A percentile compares a stretch with the other conserved stretches of the same genome.
These are phyloP conservation scores for Pythium graminicola DNA, from an alignment of 352 stramenopile genomes.

Conservation along the genomic window DNA sequence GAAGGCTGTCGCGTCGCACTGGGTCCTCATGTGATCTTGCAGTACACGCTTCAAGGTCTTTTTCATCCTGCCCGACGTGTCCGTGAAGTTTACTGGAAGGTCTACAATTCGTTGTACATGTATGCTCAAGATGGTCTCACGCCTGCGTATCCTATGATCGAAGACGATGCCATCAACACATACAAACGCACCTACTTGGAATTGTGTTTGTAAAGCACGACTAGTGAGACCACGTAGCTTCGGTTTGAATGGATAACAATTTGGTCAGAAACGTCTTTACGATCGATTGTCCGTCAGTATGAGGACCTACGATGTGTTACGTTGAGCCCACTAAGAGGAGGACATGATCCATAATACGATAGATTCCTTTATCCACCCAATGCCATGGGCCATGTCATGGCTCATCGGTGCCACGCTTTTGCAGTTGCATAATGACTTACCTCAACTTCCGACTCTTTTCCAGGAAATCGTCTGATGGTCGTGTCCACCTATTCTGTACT, in stretches of 20 bases:
- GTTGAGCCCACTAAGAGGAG: no score
- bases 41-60: slow-evolving; percentile 97
- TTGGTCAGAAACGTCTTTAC: no score
- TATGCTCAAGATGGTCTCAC: slow-evolving; percentile 96
- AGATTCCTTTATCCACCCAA: no score
- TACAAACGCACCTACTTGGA: slow-evolving; percentile 96
- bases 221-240: neutral
- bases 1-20: slow-evolving; percentile 96
- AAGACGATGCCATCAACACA: slow-evolving; percentile 93
- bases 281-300: neutral
- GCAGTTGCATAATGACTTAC: neutral
- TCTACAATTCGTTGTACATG: slow-evolving; percentile 99
- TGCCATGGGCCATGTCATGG: no score
- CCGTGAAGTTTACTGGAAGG: slow-evolving; percentile 99
- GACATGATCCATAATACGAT: no score
- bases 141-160: slow-evolving; percentile 94
- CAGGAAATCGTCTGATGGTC: slow-evolving; percentile 3
- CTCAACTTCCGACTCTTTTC: slow-evolving; percentile 10
- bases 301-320: no score
- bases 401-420: neutral
- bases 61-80: slow-evolving; percentile 98
- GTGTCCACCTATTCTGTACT: slow-evolving; percentile 6
- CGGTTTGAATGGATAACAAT: no score
- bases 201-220: slow-evolving; percentile 51
- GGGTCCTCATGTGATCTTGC: slow-evolving; percentile 94